Conservation (phyloP, 208 protist species). For the Leishmania mexicana region DNA sequence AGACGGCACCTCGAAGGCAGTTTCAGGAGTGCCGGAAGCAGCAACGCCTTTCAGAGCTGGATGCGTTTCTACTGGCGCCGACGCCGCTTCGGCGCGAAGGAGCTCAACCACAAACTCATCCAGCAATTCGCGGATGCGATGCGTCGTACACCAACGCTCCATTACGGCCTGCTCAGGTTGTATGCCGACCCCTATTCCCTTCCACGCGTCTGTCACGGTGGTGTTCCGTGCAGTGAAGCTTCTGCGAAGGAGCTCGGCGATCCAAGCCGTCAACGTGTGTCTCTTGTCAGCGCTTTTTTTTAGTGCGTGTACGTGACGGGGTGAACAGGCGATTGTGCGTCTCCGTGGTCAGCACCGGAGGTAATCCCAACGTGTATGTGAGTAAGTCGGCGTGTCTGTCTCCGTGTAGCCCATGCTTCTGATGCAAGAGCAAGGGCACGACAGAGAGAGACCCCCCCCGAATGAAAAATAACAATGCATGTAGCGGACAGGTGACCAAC, state of each 20-base stretch:
- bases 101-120: slow-evolving; percentile 11
- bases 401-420: neutral
- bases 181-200: neutral
- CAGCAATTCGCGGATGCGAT: slow-evolving; percentile 16
- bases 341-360: neutral
- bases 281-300: neutral
- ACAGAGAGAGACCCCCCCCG: neutral
- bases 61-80: neutral
- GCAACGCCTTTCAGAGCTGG: neutral
- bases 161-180: neutral
- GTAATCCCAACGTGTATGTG: neutral
- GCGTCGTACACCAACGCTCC: slow-evolving; percentile 8
- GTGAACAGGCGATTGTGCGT: neutral
- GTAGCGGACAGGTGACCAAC: neutral
- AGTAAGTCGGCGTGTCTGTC: neutral
- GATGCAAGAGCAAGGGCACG: neutral
- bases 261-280: neutral
- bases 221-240: neutral
- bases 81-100: slow-evolving; percentile 10
- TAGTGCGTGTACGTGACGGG: neutral
- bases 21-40: too few relatives aligned
- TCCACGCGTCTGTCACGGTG: neutral
- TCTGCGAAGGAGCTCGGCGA: neutral
- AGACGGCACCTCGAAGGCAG: neutral
- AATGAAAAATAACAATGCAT: neutral